Evolutionary conservation across 2,329 filamentous ascomycete genomes (phyloP).

Genomic region (Sordariomycetes sp.): DNA sequence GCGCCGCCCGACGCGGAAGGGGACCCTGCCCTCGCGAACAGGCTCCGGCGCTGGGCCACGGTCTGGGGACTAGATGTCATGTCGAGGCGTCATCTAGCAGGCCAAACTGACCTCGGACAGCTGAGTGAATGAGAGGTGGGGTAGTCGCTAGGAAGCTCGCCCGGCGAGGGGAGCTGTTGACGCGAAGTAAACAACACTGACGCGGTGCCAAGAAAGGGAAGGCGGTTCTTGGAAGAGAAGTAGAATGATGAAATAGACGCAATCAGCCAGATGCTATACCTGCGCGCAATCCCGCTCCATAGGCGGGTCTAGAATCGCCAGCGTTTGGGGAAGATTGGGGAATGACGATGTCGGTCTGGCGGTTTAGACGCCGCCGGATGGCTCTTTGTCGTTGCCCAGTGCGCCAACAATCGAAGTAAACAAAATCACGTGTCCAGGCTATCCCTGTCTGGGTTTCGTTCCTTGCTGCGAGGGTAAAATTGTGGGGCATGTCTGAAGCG

Average conservation of each 20-base stretch:
- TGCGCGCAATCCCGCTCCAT: not conserved
- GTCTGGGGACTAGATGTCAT: constrained; percentile 31
- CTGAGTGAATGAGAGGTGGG: not conserved
- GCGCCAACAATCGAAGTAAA: constrained; percentile 2
- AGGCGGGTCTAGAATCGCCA: not conserved
- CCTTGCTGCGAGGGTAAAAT: no score
- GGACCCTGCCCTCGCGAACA: constrained; percentile 62
- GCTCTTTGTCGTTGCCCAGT: not conserved
- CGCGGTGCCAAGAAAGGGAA: not conserved
- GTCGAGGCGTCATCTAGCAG: constrained; percentile 8
- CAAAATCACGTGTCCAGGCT: constrained; percentile 1
- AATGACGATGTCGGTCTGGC: not conserved
- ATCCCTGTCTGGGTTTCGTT: not conserved
- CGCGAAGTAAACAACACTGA: not conserved
- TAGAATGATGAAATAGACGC: not conserved
- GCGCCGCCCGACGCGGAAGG: constrained; percentile 49
- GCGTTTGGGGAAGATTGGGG: not conserved
- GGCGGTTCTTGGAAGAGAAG: not conserved
- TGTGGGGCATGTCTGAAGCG: not conserved
- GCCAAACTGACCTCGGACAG: not conserved
- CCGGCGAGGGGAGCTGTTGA: constrained; percentile 23
- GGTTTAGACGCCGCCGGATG: not conserved
- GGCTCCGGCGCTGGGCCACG: constrained; percentile 62
- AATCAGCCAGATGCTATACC: not conserved
- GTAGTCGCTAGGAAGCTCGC: not conserved